A percentile compares a stretch with the other conserved stretches of the same genome.
Conservation (phyloP, 352 stramenopile species). For the Nothophytophthora sp. region DNA sequence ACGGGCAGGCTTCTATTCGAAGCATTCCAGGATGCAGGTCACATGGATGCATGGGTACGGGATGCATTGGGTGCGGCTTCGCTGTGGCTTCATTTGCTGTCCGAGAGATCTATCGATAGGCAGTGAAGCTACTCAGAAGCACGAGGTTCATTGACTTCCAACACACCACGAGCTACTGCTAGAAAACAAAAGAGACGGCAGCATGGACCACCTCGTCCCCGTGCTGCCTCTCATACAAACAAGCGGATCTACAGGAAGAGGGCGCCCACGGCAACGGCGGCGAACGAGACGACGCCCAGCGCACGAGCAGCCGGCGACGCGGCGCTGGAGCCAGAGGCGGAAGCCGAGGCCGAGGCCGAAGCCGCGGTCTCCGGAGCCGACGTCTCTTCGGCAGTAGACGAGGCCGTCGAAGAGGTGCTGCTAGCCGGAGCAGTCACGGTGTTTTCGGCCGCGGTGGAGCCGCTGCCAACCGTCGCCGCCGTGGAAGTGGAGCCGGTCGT, state of each 20-base stretch:
- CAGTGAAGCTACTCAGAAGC: too few relatives aligned
- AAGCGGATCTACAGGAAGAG: conserved; percentile 25
- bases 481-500: conserved; percentile 43
- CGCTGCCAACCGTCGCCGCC: conserved; percentile 20
- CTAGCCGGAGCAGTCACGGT: conserved; percentile 16
- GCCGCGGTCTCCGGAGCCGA: conserved; percentile 2
- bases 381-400: conserved; percentile 9
- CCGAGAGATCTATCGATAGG: too few relatives aligned
- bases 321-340: conserved; percentile 29
- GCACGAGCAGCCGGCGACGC: conserved; percentile 16
- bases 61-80: too few relatives aligned
- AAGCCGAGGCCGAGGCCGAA: conserved; percentile 7
- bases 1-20: too few relatives aligned
- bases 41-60: too few relatives aligned
- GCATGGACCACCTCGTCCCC: too few relatives aligned
- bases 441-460: too few relatives aligned
- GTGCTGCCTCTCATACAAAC: too few relatives aligned
- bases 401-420: conserved; percentile 1
- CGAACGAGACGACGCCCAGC: conserved; percentile 19
- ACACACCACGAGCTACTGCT: too few relatives aligned
- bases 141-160: conserved; percentile 12
- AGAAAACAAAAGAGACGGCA: too few relatives aligned
- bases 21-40: too few relatives aligned
- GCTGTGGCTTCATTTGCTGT: too few relatives aligned
- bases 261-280: conserved; percentile 15